phyloP scores from a whole-genome alignment of 2,329 filamentous ascomycete species.

The Hypoxylon sp. region DNA sequence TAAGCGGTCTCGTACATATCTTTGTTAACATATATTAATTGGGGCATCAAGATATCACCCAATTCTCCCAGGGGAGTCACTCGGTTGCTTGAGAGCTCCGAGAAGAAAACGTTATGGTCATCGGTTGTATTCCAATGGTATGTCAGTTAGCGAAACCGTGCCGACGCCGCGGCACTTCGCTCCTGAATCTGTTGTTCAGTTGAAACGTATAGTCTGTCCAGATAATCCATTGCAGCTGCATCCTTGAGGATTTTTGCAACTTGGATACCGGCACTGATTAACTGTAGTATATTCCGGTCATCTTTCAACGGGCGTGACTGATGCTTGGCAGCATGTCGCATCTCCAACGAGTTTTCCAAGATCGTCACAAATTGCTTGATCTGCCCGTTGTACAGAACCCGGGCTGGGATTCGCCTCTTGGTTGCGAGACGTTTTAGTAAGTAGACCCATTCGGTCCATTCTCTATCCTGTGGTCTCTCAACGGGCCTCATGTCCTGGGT shows the following conservation, averaged over 20 bases:
- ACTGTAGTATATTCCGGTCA: constrained; percentile 88
- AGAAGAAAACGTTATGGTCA: constrained; percentile 47
- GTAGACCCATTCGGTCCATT: constrained; percentile 95
- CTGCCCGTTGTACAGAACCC: constrained; percentile 88
- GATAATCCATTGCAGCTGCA: constrained; percentile 84
- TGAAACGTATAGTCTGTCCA: constrained; percentile 85
- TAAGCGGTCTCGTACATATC: constrained; percentile 45
- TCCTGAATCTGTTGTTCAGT: constrained; percentile 86
- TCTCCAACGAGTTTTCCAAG: constrained; percentile 88
- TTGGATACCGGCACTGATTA: constrained; percentile 89
- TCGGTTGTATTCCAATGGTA: constrained; percentile 38
- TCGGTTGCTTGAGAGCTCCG: constrained; percentile 39
- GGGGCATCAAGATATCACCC: constrained; percentile 39
- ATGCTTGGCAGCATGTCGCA: constrained; percentile 87
- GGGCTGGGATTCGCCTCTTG: constrained; percentile 86
- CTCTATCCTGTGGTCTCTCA: constrained; percentile 59
- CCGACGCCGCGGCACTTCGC: constrained; percentile 63
- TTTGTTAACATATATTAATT: constrained; percentile 44
- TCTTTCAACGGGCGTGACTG: constrained; percentile 88
- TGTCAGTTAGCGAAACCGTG: constrained; percentile 58
- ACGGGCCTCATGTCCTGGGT: constrained; percentile 83
- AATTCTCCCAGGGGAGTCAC: constrained; percentile 30
- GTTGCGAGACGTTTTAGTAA: constrained; percentile 88
- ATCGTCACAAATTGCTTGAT: constrained; percentile 94
- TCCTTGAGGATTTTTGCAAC: constrained; percentile 91